phyloP scores from a whole-genome alignment of 371 early-diverging fungal species.

The Chytridiales sp. region DNA sequence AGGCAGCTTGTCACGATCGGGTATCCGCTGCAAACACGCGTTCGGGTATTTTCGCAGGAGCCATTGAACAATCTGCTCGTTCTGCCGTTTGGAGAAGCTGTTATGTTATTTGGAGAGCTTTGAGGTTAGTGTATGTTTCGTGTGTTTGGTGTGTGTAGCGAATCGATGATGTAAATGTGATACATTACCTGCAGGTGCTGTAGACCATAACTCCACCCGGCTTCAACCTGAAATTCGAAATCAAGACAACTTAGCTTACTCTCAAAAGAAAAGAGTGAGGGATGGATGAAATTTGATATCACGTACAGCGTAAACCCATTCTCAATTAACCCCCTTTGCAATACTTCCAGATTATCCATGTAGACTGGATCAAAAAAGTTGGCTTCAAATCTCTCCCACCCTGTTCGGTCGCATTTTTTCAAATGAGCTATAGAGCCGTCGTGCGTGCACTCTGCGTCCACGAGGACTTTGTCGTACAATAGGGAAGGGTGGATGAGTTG shows the following conservation, averaged over 20 bases:
- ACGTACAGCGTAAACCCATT: constrained; percentile 3
- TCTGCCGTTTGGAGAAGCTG: constrained; percentile 68
- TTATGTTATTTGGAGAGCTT: background rate
- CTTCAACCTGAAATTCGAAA: constrained; percentile 38
- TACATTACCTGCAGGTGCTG: constrained; percentile 69
- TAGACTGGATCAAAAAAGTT: constrained; percentile 66
- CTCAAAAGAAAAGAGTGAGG: constrained; percentile 1
- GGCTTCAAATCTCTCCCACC: constrained; percentile 72
- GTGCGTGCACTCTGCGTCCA: constrained; percentile 97
- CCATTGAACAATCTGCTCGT: constrained; percentile 78
- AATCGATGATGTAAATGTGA: background rate
- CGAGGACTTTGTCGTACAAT: constrained; percentile 87
- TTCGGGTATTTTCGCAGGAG: constrained; percentile 57
- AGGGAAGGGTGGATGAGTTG: constrained; percentile 40
- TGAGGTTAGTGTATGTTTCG: background rate
- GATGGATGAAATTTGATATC: background rate
- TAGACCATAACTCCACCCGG: constrained; percentile 80
- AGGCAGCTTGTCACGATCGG: constrained; percentile 35
- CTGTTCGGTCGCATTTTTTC: constrained; percentile 49
- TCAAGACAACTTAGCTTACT: background rate
- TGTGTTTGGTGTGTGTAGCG: background rate
- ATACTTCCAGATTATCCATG: constrained; percentile 37
- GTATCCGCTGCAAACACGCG: constrained; percentile 56
- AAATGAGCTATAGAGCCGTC: constrained; percentile 92
- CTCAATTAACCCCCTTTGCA: constrained; percentile 21